Base-by-base conservation (phyloP, 2,329 filamentous ascomycete genomes). In the Botryosphaeria dothidea region DNA sequence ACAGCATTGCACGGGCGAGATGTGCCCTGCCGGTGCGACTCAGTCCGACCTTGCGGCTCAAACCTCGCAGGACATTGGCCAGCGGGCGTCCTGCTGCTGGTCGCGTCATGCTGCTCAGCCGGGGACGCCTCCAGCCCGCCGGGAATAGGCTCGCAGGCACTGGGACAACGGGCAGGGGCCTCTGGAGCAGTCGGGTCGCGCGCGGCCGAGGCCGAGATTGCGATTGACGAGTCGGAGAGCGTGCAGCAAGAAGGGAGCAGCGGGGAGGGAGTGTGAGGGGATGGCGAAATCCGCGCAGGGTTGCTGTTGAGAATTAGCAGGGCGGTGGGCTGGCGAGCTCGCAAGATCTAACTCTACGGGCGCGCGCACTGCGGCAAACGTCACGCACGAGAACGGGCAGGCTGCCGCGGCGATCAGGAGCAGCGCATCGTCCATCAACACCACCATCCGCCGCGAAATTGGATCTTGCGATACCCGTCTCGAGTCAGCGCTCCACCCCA, bases 101-200 rank as follows among this genome's bases (percentile, higher is more conserved):
- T 60, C 56, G 56, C 56, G 56, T 60, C 56, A 60, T 60, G 41
- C 38, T 60, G 56, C 41, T 60, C 56, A 45, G 25, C 56, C 56
- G 41, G 56, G 56, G 41, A 36, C 25, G 54, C 41, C 43, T 60
- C 56, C 56, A 60, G n/a, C 19, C 25, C 56, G 56, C 56, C 25
- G 56, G 56, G 56, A 60, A 46, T 46, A 45, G 21, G 36, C 36
- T 46, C 56, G 38, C 41, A 60, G 56, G 41, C 38, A 15, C 36
- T 45, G 54, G 54, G 54, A 43, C 36, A 29, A 21, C 36, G 7
- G 21, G 36, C 54, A 36, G 25, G 56, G 52, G 56, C 36, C 25
- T 8, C 36, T 15, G 11, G 56, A n/a, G 41, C 56, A 21, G 38
- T 23, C 56, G 56, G 56, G 56, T 60, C 56, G 38, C 38, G 51